Evolutionary conservation across 2,329 filamentous ascomycete species (phyloP).

Genomic region (Byssochlamys sp.): DNA sequence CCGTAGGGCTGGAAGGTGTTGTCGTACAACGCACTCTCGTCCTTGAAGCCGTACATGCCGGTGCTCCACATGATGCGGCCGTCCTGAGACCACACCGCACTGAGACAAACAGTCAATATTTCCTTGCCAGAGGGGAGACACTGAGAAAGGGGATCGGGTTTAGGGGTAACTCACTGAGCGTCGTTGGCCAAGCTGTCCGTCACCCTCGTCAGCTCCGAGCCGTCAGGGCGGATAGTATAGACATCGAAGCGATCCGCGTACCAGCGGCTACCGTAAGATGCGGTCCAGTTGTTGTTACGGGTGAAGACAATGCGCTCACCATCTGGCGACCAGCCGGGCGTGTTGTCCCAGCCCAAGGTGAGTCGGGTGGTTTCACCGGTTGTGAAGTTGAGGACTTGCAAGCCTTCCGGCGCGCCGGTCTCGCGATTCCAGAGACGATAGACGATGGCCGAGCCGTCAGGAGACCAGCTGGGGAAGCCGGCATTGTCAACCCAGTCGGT

Average conservation of each 20-base stretch:
- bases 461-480: constrained; percentile 25
- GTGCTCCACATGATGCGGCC: constrained; percentile 34
- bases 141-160: no score
- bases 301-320: constrained; percentile 33
- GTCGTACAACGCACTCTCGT: constrained; percentile 34
- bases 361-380: background rate
- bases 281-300: constrained; percentile 20
- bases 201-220: constrained; percentile 25
- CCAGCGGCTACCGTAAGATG: no score
- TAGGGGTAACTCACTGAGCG: constrained; percentile 19
- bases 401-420: background rate
- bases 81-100: constrained; percentile 35
- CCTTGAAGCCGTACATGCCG: constrained; percentile 37
- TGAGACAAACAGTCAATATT: background rate
- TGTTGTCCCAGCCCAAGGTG: background rate
- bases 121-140: background rate
- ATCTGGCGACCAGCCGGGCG: constrained; percentile 19
- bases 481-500: constrained; percentile 31
- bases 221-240: constrained; percentile 34
- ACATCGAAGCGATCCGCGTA: constrained; percentile 27
- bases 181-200: constrained; percentile 33
- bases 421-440: background rate
- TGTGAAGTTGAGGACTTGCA: background rate
- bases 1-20: constrained; percentile 39
- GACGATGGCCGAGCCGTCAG: background rate